These are phyloP conservation scores for Knufia petricola DNA, from an alignment of 2,329 filamentous ascomycete species.

Conservation along the genomic window DNA sequence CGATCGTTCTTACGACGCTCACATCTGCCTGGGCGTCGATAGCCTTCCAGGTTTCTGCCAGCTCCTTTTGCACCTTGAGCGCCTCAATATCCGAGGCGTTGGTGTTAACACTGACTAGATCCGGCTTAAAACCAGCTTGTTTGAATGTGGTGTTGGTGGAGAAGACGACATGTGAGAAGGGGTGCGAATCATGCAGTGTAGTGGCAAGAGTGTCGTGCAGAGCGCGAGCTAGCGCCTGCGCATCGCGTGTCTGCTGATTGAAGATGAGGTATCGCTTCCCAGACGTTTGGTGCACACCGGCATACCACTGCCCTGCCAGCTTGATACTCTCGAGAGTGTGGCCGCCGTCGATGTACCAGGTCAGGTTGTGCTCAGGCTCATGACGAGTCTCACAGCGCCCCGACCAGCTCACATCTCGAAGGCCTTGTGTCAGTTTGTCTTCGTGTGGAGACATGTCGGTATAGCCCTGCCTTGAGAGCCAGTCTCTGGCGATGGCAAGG, in stretches of 20 bases:
- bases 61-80: conserved; percentile 56
- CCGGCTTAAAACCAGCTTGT: conserved; percentile 51
- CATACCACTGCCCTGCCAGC: conserved; percentile 70
- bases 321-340: conserved; percentile 78
- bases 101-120: conserved; percentile 54
- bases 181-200: conserved; percentile 30
- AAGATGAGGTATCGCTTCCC: conserved; percentile 60
- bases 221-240: conserved; percentile 51
- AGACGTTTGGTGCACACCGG: conserved; percentile 30
- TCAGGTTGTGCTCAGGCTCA: conserved; percentile 46
- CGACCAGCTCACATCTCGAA: conserved; percentile 58
- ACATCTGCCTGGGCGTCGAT: conserved; percentile 45
- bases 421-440: conserved; percentile 36
- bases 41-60: conserved; percentile 52
- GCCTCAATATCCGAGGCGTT: conserved; percentile 49
- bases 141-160: conserved; percentile 65
- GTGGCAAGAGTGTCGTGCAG: conserved; percentile 50
- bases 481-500: conserved; percentile 38
- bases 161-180: conserved; percentile 69
- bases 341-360: conserved; percentile 79
- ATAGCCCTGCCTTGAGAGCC: conserved; percentile 31
- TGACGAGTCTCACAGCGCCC: conserved; percentile 66
- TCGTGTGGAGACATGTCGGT: conserved; percentile 4
- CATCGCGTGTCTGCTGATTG: conserved; percentile 84
- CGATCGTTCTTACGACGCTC: conserved; percentile 54